Evolutionary conservation across 2,329 filamentous ascomycete genomes (phyloP), one percentile per base, ranked within the genome.

Genomic region (Acephala macrosclerotiorum): DNA sequence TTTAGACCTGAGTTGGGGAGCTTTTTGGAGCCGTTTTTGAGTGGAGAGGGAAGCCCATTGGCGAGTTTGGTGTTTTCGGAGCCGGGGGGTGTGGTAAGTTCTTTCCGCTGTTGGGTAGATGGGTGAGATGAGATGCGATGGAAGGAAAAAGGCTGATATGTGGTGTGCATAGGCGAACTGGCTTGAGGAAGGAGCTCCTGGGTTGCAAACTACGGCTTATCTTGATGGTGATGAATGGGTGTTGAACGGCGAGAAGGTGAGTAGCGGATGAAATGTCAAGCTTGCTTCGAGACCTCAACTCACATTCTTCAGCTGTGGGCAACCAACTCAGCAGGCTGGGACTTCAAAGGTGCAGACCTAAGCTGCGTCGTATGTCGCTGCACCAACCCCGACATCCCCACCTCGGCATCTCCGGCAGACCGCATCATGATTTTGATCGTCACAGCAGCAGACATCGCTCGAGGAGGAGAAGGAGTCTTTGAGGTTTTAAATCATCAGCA

Each of bases 311-410:
- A 57, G 35, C 33, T 57, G 36, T 87, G 84, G 84, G 81, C 84
- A 6, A 85, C 83, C 0, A 87, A 86, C 70, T 79, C 78, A 57
- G 80, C 78, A 0, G 84, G 85, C n/a, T 87, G 83, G 84, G 84
- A 86, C 61, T 77, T 78, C 53, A 76, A 77, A 60, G 84, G 84
- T 7, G 81, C 83, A 1, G 82, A 85, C 42, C 74, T 87, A 0
- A 77, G 80, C 58, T 86, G 83, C 64, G 78, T 87, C 2, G 80
- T 84, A 4, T 85, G 83, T 71, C 81, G 83, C 3, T 65, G 26
- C 66, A 33, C 59, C 62, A 22, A 63, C 66, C 25, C 64, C 58
- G 60, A 36, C 64, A 55, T 63, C 55, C 26, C 63, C 1, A 25
- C 20, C 18, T 53, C 53, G 22, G 36, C 64, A 61, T 70, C 76